Conservation (phyloP, 2,329 filamentous ascomycete genomes). For the Paraphoma chrysanthemicola region DNA sequence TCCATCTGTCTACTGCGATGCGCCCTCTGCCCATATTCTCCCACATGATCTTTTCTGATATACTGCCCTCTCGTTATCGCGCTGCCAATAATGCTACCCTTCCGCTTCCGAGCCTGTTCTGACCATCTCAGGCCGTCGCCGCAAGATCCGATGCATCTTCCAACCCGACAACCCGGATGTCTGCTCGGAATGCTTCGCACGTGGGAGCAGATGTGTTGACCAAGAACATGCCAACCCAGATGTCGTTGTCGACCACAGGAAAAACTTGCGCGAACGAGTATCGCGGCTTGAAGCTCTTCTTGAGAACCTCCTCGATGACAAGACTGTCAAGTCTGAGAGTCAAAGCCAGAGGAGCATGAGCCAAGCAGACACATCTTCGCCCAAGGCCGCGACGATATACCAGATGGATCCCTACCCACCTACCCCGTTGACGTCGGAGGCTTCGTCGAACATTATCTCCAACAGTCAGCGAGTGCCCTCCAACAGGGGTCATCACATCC, state of each 20-base stretch:
- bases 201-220: conserved; percentile 54
- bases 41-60: not conserved
- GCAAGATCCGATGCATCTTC: conserved; percentile 59
- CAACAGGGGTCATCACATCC: conserved; percentile 42
- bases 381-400: conserved; percentile 31
- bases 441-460: conserved; percentile 28
- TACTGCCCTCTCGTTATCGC: conserved; percentile 1
- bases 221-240: conserved; percentile 53
- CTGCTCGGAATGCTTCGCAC: conserved; percentile 56
- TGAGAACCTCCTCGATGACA: conserved; percentile 47
- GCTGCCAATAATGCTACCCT: not conserved
- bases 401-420: conserved; percentile 37
- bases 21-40: conserved; percentile 3
- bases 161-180: conserved; percentile 46
- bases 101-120: conserved; percentile 18
- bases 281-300: conserved; percentile 51
- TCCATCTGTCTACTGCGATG: conserved; percentile 5
- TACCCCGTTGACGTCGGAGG: conserved; percentile 43
- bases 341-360: conserved; percentile 26
- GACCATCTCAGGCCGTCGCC: conserved; percentile 52
- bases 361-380: conserved; percentile 36
- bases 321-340: conserved; percentile 38
- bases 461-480: conserved; percentile 30
- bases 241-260: conserved; percentile 50
- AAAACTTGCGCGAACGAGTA: conserved; percentile 52